Evolutionary conservation across 331 rosid genomes (phyloP).

Genomic region (Quercus lobata): DNA sequence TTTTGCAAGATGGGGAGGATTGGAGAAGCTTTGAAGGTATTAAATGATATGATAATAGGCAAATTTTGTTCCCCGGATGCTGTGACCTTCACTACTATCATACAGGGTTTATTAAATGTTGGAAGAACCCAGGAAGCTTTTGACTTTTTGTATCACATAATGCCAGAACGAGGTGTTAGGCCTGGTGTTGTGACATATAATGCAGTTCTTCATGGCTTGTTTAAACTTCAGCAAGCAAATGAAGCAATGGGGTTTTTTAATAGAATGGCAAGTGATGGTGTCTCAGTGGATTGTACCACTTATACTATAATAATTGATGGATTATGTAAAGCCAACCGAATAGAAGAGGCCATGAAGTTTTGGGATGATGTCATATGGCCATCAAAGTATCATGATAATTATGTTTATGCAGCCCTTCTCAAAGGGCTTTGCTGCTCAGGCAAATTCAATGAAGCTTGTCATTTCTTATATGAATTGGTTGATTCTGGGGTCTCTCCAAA

Average conservation of each 20-base stretch:
- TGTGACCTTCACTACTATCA: constrained; percentile 75
- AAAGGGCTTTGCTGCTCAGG: constrained; percentile 67
- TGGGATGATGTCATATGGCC: constrained; percentile 91
- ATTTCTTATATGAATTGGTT: neutral
- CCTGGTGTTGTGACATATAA: constrained; percentile 75
- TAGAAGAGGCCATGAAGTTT: constrained; percentile 76
- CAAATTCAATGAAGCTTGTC: constrained; percentile 62
- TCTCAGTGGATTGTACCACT: constrained; percentile 51
- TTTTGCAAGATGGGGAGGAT: constrained; percentile 79
- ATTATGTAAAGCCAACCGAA: constrained; percentile 44
- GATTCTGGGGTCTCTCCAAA: no score
- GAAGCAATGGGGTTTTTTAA: constrained; percentile 49
- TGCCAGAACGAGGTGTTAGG: constrained; percentile 58
- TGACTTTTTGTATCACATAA: constrained; percentile 34
- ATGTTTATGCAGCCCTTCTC: constrained; percentile 73
- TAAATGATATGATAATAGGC: constrained; percentile 66
- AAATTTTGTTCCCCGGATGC: constrained; percentile 72
- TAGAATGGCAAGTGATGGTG: constrained; percentile 44
- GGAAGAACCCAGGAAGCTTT: constrained; percentile 65
- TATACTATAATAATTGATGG: constrained; percentile 64
- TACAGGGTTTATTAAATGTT: constrained; percentile 59
- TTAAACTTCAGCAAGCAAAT: constrained; percentile 43
- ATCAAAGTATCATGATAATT: constrained; percentile 68
- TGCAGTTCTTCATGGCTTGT: constrained; percentile 62
- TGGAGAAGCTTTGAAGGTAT: constrained; percentile 70